Base-by-base conservation (phyloP, 495 filamentous ascomycete genomes). In the Neurospora sp. region DNA sequence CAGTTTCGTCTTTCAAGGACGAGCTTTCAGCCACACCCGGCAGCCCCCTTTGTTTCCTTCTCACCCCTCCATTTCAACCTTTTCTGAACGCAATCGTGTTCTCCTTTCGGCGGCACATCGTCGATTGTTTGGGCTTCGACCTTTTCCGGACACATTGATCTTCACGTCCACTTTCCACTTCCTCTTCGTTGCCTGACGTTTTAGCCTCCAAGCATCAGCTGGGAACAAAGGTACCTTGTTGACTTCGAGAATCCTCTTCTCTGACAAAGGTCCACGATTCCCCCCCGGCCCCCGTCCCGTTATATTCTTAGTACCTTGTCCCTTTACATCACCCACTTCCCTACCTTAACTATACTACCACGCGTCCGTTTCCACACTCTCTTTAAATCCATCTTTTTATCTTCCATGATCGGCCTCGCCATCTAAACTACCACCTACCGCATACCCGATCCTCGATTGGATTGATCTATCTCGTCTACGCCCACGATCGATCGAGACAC, bases 321-420 rank as follows among this genome's bases (percentile, higher is more conserved):
- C 74, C 73, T 69, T 74, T 75, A 73, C 73, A 74, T 69, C 66
- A 38, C 42, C 31, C 37, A 70, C 66, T 73, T 72, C 41, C 70
- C 70, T 48, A 40, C 41, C 70, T 71, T 62, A 40, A 70, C 66
- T 62, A 74, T 73, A 38, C 39, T 42, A 20, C 70, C n/a, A 23
- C 42, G 35, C 44, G 27, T 74, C 38, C 71, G 69, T 79, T 79
- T 78, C 73, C 66, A 76, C 72, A 79, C 77, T 73, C 75, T 75
- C 77, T 76, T 76, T 79, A 66, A 66, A 6, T 18, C 54, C 54
- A 66, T 66, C 54, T 78, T 75, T 73, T 71, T 75, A 73, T 72
- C 71, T 74, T 79, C 72, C 69, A 76, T 77, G 70, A 75, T 75
- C 70, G 62, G 73, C 70, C 78, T 73, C 76, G 71, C 66, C 72